Base-by-base conservation (phyloP, 306 rosid species). In the Sicyos baderoa region DNA sequence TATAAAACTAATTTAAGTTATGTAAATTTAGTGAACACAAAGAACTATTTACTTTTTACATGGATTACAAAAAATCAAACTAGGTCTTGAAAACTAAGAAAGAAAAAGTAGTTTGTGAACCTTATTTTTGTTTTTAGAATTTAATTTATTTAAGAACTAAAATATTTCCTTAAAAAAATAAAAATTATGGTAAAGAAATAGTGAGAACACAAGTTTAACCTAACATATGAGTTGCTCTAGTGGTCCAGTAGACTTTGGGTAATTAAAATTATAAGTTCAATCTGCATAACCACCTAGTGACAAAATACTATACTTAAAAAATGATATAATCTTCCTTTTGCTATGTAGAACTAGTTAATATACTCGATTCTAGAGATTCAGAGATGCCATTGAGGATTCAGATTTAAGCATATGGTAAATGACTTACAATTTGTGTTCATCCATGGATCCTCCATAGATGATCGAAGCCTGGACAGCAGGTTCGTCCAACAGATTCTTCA, bases 361-460 rank as follows among this genome's bases (percentile, higher is more conserved):
- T 14, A 58, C 12, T 27, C 19, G 44, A 29, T 15, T 58, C 21
- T 17, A 25, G 65, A 58, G 65, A 12, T 62, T 3, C 22, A 27
- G 67, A 60, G 67, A 32, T n/a, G 45, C 47, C 19, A 60, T 18
- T 64, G 29, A 6, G 75, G 60, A 76, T 9, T 45, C 14, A 9
- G 18, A 62, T 16, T 49, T 50, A 29, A 29, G 35, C 2, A 5
- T 29, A 32, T 47, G 63, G 19, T 35, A 16, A 37, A 64, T 9
- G 8, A 68, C 59, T 85, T 79, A 87, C 96, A 90, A 54, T 78
- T 75, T 77, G 14, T 87, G 86, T 49, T 85, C 82, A 19, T 90
- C 82, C 78, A 78, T 58, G 54, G 86, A 76, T 22, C 96, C 96
- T 11, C 96, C 95, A 75, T 68, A 70, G 77, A 84, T 82, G 53